A percentile compares a stretch with the other conserved stretches of the same genome.
These are phyloP conservation scores for Aspergillus bertholletiae DNA, from an alignment of 495 filamentous ascomycete species.

Conservation along the genomic window DNA sequence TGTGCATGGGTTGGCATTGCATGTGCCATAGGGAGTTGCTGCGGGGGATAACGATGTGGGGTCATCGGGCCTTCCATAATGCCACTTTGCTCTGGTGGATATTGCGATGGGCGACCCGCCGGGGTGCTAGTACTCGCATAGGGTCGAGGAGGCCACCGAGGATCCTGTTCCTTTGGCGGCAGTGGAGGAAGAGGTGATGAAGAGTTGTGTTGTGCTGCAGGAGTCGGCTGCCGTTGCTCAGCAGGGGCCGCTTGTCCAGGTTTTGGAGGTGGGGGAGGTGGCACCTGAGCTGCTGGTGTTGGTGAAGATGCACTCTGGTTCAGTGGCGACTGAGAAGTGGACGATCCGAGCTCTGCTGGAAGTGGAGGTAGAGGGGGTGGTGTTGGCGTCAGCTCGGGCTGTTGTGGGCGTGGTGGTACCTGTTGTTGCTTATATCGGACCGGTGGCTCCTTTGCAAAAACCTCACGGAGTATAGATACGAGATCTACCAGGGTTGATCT, in stretches of 20 bases:
- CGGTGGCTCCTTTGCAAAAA: slow-evolving; percentile 93
- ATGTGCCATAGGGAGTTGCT: slow-evolving; percentile 10
- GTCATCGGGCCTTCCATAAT: background rate
- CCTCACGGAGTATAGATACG: slow-evolving; percentile 73
- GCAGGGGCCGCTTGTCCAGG: slow-evolving; percentile 17
- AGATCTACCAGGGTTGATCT: slow-evolving; percentile 80
- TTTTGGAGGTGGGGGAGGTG: slow-evolving; percentile 40
- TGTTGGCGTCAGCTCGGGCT: slow-evolving; percentile 39
- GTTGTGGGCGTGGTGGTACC: slow-evolving; percentile 29
- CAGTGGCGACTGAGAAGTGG: slow-evolving; percentile 10
- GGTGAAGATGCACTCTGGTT: slow-evolving; percentile 4
- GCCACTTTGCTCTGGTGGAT: slow-evolving; percentile 9
- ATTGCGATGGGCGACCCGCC: slow-evolving; percentile 13
- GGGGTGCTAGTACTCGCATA: slow-evolving; percentile 9
- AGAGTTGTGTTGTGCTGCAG: slow-evolving; percentile 26
- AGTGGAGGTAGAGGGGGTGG: slow-evolving; percentile 66
- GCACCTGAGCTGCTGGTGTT: slow-evolving; percentile 13
- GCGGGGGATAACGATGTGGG: slow-evolving; percentile 8
- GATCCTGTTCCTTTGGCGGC: slow-evolving; percentile 36
- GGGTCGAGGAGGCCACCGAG: slow-evolving; percentile 12
- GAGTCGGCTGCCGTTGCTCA: slow-evolving; percentile 18
- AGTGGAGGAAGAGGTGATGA: slow-evolving; percentile 38
- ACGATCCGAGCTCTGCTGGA: slow-evolving; percentile 55
- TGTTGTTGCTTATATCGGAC: slow-evolving; percentile 70
- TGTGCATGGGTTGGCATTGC: slow-evolving; percentile 11